Percentiles rank a stretch among this genome's conserved stretches.
Conservation (phyloP, 805 yeast species). For the Wickerhamiella bombiphila region DNA sequence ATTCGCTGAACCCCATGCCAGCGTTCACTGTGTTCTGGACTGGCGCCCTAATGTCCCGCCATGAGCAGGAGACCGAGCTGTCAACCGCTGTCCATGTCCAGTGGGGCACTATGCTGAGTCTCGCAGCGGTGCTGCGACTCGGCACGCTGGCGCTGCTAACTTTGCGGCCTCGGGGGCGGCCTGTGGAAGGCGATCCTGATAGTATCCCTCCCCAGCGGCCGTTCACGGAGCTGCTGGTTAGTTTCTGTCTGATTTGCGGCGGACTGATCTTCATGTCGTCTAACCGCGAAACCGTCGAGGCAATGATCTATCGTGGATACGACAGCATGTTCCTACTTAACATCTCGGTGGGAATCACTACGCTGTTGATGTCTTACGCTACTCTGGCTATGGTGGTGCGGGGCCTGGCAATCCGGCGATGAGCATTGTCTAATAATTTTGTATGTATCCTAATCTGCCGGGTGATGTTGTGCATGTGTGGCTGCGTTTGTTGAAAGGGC, state of each 20-base stretch:
- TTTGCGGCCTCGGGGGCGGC: conserved; percentile 21
- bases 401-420: conserved; percentile 18
- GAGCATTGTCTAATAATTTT: not conserved
- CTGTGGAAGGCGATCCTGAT: conserved; percentile 14
- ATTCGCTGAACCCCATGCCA: conserved; percentile 91
- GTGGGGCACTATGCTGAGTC: conserved; percentile 82
- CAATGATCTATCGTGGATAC: conserved; percentile 66
- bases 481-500: no score
- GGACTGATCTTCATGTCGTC: conserved; percentile 88
- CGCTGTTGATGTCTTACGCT: conserved; percentile 79
- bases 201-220: conserved; percentile 49
- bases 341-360: conserved; percentile 62
- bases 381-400: conserved; percentile 43
- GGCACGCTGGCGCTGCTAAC: conserved; percentile 44
- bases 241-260: conserved; percentile 73
- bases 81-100: conserved; percentile 75
- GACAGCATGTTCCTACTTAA: conserved; percentile 86
- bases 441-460: not conserved
- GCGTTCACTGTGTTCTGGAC: conserved; percentile 91
- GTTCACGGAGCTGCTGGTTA: conserved; percentile 65
- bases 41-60: conserved; percentile 89
- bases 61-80: conserved; percentile 64
- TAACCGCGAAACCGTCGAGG: conserved; percentile 71
- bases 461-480: no score
- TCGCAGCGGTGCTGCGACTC: conserved; percentile 66